These are phyloP conservation scores for Pisolithus marmoratus DNA, from an alignment of 768 basidiomycete genomes.

Conservation along the genomic window DNA sequence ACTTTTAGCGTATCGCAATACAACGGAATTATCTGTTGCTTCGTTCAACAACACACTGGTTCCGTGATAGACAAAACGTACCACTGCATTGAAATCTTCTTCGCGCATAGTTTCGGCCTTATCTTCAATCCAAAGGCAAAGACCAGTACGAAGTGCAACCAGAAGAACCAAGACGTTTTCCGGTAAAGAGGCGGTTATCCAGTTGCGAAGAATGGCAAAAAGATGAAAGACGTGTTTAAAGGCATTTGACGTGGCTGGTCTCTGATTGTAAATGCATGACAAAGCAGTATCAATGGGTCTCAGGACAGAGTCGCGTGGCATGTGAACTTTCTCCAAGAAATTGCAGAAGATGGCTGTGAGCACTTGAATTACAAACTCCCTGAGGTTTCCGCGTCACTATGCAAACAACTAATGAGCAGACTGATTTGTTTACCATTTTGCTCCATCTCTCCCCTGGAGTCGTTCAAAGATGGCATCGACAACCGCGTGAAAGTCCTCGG, in stretches of 20 bases:
- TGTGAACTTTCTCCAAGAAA: conserved; percentile 3
- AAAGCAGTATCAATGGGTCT: conserved; percentile 27
- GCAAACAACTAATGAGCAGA: not conserved
- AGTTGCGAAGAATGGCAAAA: conserved; percentile 29
- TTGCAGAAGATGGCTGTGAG: conserved; percentile 14
- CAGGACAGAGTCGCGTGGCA: conserved; percentile 21
- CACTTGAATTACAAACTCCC: conserved; percentile 16
- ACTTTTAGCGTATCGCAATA: conserved; percentile 41
- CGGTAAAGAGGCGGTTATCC: conserved; percentile 26
- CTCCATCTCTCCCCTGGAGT: conserved; percentile 11
- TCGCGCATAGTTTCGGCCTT: conserved; percentile 33
- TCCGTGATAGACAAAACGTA: conserved; percentile 24
- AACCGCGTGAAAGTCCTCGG: conserved; percentile 8
- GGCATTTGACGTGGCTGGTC: conserved; percentile 17
- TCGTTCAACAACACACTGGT: not conserved
- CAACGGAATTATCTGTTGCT: conserved; percentile 27
- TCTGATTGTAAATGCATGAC: conserved; percentile 28
- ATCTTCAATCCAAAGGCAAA: conserved; percentile 53
- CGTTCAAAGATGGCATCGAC: conserved; percentile 11
- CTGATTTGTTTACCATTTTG: conserved; percentile 16
- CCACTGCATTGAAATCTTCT: conserved; percentile 43
- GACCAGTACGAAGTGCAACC: conserved; percentile 29
- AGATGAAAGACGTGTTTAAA: conserved; percentile 29
- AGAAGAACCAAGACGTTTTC: conserved; percentile 32
- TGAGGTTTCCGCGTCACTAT: conserved; percentile 10